Conservation (phyloP, 2,329 filamentous ascomycete genomes). For the Monilinia laxa region DNA sequence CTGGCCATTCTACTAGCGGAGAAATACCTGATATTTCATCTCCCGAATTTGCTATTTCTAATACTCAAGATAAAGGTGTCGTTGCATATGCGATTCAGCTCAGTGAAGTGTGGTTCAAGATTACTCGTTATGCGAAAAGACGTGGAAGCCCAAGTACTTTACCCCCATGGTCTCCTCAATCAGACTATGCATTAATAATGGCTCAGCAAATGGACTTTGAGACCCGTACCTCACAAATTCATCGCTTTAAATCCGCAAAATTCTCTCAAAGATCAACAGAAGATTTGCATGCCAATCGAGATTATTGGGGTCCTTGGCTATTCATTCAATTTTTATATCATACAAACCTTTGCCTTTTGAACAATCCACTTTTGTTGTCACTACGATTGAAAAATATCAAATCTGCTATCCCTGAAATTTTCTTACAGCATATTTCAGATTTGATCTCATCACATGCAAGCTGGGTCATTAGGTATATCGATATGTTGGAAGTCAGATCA, state of each 20-base stretch:
- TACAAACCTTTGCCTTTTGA: constrained; percentile 52
- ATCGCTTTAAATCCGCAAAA: constrained; percentile 52
- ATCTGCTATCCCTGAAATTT: constrained; percentile 53
- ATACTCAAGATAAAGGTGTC: constrained; percentile 44
- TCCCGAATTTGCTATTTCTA: constrained; percentile 28
- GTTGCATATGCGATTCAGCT: constrained; percentile 48
- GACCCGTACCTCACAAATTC: constrained; percentile 50
- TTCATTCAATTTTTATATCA: constrained; percentile 54
- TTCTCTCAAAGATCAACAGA: constrained; percentile 46
- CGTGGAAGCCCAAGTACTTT: constrained; percentile 46
- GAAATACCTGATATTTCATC: constrained; percentile 12
- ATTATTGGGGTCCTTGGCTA: constrained; percentile 55
- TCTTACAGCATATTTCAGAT: constrained; percentile 54
- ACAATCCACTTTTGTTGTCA: constrained; percentile 54
- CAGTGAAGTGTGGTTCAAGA: constrained; percentile 50
- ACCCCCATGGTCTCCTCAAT: constrained; percentile 51
- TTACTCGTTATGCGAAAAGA: constrained; percentile 48
- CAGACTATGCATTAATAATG: constrained; percentile 52
- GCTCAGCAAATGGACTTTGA: constrained; percentile 53
- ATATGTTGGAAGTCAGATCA: constrained; percentile 47
- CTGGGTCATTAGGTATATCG: constrained; percentile 55
- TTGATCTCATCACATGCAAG: constrained; percentile 51
- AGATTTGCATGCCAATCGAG: constrained; percentile 46
- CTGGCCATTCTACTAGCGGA: constrained; percentile 21
- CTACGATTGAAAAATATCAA: constrained; percentile 53